Percentiles rank a stretch among this genome's conserved stretches.
phyloP scores from a whole-genome alignment of 257 asterid genomes.

The Euphrasia confusa region DNA sequence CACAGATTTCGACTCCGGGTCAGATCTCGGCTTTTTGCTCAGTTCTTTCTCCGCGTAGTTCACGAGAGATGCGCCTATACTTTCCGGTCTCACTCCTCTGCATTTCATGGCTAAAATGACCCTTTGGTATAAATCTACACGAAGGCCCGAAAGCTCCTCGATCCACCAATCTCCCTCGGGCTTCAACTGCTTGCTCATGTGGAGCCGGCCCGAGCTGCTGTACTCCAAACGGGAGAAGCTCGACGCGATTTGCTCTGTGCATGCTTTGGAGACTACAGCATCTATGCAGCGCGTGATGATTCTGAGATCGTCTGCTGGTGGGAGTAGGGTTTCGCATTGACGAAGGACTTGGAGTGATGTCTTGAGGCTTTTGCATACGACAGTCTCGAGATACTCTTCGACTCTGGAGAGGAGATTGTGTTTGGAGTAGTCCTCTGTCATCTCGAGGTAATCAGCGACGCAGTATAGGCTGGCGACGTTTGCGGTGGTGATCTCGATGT shows the following conservation, averaged over 20 bases:
- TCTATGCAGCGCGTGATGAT: conserved; percentile 69
- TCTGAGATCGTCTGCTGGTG: conserved; percentile 78
- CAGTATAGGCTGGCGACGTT: conserved; percentile 74
- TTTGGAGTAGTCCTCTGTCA: conserved; percentile 84
- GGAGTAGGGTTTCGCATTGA: conserved; percentile 72
- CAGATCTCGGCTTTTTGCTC: conserved; percentile 51
- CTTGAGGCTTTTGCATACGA: conserved; percentile 75
- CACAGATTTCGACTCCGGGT: conserved; percentile 38
- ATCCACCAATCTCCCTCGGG: conserved; percentile 96
- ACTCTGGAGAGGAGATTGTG: conserved; percentile 68
- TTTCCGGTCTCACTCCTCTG: conserved; percentile 93
- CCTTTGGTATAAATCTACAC: conserved; percentile 61
- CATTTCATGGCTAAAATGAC: conserved; percentile 83
- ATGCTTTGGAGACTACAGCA: conserved; percentile 83
- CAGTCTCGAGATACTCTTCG: conserved; percentile 64
- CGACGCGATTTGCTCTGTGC: conserved; percentile 95
- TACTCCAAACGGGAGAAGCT: conserved; percentile 92
- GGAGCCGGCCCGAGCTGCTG: conserved; percentile 90
- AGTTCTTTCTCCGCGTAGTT: conserved; percentile 74
- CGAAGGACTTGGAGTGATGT: conserved; percentile 81
- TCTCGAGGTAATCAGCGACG: conserved; percentile 65
- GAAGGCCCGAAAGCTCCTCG: conserved; percentile 75
- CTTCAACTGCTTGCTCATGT: conserved; percentile 69
- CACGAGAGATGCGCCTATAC: conserved; percentile 83
- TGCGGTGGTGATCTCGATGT: conserved; percentile 71